Evolutionary conservation across 805 yeast genomes (phyloP), one percentile per base, ranked within the genome.

Genomic region (Starmerella riodocensis): DNA sequence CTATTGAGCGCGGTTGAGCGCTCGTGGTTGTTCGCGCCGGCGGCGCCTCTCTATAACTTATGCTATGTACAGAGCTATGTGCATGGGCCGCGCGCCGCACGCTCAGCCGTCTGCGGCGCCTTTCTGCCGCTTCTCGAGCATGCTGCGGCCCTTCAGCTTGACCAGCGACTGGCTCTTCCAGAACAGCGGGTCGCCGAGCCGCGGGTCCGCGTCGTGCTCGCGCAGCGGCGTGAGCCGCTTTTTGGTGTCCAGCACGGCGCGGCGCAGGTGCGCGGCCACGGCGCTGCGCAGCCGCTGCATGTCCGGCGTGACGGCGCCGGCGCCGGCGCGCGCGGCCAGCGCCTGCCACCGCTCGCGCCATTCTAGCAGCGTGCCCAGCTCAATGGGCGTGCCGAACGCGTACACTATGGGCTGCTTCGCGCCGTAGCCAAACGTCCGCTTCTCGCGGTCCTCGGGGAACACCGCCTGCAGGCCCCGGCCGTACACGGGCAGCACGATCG

Each of bases 401-500:
- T 85, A 75, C 24, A 68, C 71, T 18, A 86, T 67, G 37, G 74
- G 76, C 0, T 79, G 69, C 3, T 88, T 83, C 32, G 75, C 57
- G 41, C 76, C 76, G 32, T 70, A 72, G 70, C 47, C 76, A 53
- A n/a, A 74, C 62, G 14, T 66, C 59, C 17, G 66, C 73, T 5
- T 76, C 71, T 19, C 71, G 62, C 25, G 61, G 40, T 67, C 71
- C 59, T 88, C 97, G 0, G 96, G 94, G 9, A 79, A 77, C 20
- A 86, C 71, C 53, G 78, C 74, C 55, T 88, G 94, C 52, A 88
- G 80, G 0, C 98, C 98, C 36, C 75, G 70, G 4, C 82, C 64
- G 53, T 77, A 88, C 14, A 88, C 78, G 1, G 97, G 97, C 13
- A 91, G 74, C 13, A 88, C 72, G 1, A 86, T 73, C 0, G 98